phyloP scores from a whole-genome alignment of 768 basidiomycete genomes.

The Artomyces pyxidatus region DNA sequence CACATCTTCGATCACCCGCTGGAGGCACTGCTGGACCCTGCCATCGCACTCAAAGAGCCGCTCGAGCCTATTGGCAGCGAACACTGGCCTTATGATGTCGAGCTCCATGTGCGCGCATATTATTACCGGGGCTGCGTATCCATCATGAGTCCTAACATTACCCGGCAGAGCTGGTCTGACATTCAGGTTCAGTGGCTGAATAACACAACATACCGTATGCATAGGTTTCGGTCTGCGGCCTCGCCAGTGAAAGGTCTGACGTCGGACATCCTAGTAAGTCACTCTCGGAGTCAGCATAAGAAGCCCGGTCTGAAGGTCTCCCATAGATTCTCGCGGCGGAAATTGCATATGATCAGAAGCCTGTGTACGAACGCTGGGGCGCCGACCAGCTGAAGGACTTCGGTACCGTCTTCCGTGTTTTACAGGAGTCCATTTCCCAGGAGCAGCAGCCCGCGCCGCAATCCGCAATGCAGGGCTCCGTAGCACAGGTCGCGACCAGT shows the following conservation, averaged over 20 bases:
- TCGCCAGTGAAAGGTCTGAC: conserved; percentile 84
- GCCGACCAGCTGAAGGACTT: background rate
- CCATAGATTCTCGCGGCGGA: conserved; percentile 19
- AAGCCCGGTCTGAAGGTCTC: conserved; percentile 10
- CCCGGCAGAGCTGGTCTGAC: conserved; percentile 49
- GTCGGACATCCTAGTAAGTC: conserved; percentile 66
- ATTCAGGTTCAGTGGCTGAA: conserved; percentile 37
- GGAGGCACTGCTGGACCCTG: conserved; percentile 60
- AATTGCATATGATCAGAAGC: conserved; percentile 24
- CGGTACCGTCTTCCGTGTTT: no score
- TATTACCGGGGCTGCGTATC: no score
- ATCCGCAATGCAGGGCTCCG: no score
- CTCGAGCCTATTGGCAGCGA: conserved; percentile 55
- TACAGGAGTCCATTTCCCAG: no score
- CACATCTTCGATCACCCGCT: conserved; percentile 77
- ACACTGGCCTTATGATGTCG: conserved; percentile 75
- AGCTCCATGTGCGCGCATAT: conserved; percentile 51
- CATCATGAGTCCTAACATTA: background rate
- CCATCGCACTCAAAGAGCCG: conserved; percentile 32
- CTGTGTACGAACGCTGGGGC: conserved; percentile 12
- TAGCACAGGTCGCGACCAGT: no score
- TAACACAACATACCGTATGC: conserved; percentile 62
- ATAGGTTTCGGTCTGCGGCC: conserved; percentile 70
- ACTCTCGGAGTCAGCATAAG: background rate
- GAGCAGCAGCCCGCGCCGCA: no score